Conservation (phyloP, 2,329 filamentous ascomycete genomes). For the Hymenoscyphus scutula region DNA sequence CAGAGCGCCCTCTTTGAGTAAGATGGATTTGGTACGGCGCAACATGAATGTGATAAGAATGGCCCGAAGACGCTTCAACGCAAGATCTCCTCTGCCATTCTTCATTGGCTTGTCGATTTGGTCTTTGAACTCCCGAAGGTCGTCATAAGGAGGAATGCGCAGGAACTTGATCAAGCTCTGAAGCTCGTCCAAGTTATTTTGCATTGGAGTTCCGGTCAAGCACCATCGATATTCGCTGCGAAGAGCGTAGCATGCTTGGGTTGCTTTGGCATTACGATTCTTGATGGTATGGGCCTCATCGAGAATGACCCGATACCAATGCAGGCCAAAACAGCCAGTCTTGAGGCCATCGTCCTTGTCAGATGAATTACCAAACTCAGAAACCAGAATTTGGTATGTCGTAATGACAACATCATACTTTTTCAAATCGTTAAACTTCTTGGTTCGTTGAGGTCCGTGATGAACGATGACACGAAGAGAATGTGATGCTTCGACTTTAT, state of each 20-base stretch:
- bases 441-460: conserved; percentile 83
- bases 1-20: conserved; percentile 81
- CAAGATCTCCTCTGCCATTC: conserved; percentile 82
- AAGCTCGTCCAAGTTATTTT: conserved; percentile 95
- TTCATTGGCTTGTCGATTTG: conserved; percentile 89
- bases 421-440: conserved; percentile 71
- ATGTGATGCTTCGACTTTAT: conserved; percentile 70
- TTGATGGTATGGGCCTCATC: conserved; percentile 99
- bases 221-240: conserved; percentile 92
- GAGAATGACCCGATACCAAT: conserved; percentile 94
- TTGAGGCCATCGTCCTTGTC: conserved; percentile 61
- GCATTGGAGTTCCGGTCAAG: conserved; percentile 92
- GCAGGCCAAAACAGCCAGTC: conserved; percentile 81
- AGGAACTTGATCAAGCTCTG: conserved; percentile 93
- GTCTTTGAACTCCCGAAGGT: conserved; percentile 83
- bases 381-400: conserved; percentile 92
- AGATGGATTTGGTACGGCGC: conserved; percentile 93
- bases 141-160: conserved; percentile 85
- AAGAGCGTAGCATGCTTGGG: conserved; percentile 85
- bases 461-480: conserved; percentile 81
- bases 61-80: conserved; percentile 80
- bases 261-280: conserved; percentile 93
- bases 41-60: conserved; percentile 96
- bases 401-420: conserved; percentile 95
- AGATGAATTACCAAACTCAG: conserved; percentile 74